Evolutionary conservation across 495 filamentous ascomycete genomes (phyloP), one percentile per base, ranked within the genome.

Genomic region (Physcia stellaris): DNA sequence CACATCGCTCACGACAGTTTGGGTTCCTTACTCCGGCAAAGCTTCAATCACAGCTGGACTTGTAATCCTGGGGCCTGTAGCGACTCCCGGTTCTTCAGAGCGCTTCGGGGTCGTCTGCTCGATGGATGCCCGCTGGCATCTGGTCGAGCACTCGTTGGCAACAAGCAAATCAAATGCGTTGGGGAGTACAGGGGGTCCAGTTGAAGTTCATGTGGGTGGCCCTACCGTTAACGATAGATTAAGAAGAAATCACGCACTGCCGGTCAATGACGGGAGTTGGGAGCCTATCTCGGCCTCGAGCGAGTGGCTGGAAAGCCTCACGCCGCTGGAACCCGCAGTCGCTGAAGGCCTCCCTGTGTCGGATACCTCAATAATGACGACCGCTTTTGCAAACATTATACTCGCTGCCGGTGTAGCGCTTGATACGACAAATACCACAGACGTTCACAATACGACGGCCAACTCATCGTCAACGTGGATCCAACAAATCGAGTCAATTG

Each of bases 211-310:
- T 0, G 12, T 32, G 5, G 19, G 22, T 11, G 40, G 40, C 19
- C 6, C 15, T 11, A 3, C 17, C 13, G 15, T 15, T n/a, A 9
- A 29, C 2, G 6, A 2, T 2, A 28, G 18, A 4, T 12, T 35
- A 7, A 2, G 6, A 18, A 39, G 17, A n/a, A 16, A 13, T 0
- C n/a, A n/a, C n/a, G 17, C 26, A 19, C 15, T 47, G 18, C 44
- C 40, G 16, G 16, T 42, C 7, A 12, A 47, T 23, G 15, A 33
- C 5, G 38, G 42, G 13, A 36, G 19, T 24, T 46, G 42, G 39
- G 42, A 24, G 19, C 43, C 36, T 32, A 42, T 46, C 7, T 4
- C 30, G 3, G 39, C 39, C 3, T 23, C 24, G 10, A 13, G 12
- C 12, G 31, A 4, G 2, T 42, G 43, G 43, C 27, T 46, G 23